Conservation (phyloP, 1,284 basidiomycete genomes). For the Tremellales sp. region DNA sequence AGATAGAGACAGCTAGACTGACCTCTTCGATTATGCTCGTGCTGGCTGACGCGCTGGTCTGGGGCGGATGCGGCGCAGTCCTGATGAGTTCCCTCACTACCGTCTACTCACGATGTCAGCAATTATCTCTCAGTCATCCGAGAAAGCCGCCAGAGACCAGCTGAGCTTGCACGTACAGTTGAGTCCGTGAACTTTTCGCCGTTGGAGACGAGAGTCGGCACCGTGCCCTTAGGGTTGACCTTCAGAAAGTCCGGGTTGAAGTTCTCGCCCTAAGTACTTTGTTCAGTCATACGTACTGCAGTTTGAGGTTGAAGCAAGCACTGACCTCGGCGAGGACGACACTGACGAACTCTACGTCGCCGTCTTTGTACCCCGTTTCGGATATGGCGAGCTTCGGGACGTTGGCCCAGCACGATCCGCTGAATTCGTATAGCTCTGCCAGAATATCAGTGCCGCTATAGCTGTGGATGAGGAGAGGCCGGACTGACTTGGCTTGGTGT, state of each 20-base stretch:
- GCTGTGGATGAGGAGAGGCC: too few relatives aligned
- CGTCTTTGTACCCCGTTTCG: slow-evolving; percentile 33
- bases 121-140: slow-evolving; percentile 1
- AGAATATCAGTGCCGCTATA: too few relatives aligned
- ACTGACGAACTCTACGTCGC: slow-evolving; percentile 27
- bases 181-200: slow-evolving; percentile 55
- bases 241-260: slow-evolving; percentile 59
- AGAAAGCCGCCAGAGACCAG: too few relatives aligned
- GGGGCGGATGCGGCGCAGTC: slow-evolving; percentile 50
- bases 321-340: slow-evolving; percentile 39
- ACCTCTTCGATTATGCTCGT: slow-evolving; percentile 40
- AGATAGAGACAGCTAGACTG: slow-evolving; percentile 3
- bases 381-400: slow-evolving; percentile 41
- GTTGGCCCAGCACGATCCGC: slow-evolving; percentile 39
- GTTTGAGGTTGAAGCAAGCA: not conserved
- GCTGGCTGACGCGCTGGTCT: slow-evolving; percentile 25
- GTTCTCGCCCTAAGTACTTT: slow-evolving; percentile 59
- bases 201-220: slow-evolving; percentile 55
- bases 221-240: slow-evolving; percentile 56
- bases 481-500: too few relatives aligned
- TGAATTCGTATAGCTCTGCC: slow-evolving; percentile 39
- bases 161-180: slow-evolving; percentile 32
- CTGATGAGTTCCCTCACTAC: slow-evolving; percentile 55
- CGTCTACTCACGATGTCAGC: slow-evolving; percentile 38
- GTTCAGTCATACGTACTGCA: not conserved